A percentile compares a stretch with the other conserved stretches of the same genome.
Evolutionary conservation across 2,329 filamentous ascomycete genomes (phyloP).

Genomic region (Diaporthe citrichinensis): DNA sequence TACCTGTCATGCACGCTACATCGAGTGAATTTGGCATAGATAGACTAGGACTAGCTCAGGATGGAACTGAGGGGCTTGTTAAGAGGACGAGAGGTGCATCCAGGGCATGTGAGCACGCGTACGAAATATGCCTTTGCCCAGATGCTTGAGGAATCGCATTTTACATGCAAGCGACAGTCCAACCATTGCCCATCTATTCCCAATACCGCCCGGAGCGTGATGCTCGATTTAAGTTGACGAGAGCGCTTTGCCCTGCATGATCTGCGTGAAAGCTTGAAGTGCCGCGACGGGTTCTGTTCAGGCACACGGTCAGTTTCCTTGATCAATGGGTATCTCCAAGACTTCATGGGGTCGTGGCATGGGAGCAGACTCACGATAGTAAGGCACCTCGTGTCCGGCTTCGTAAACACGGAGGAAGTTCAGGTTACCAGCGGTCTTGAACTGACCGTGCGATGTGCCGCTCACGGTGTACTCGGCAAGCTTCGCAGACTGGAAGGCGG

Average conservation of each 20-base stretch:
- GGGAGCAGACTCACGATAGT: slow-evolving; percentile 39
- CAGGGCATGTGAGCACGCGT: background rate
- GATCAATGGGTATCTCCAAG: background rate
- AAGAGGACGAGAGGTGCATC: background rate
- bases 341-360: background rate
- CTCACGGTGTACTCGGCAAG: slow-evolving; percentile 62
- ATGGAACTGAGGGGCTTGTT: background rate
- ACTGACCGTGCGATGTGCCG: slow-evolving; percentile 62
- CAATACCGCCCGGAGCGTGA: no score
- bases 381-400: slow-evolving; percentile 41
- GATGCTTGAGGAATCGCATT: background rate
- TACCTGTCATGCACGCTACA: background rate
- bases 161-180: background rate
- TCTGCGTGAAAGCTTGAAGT: slow-evolving; percentile 41
- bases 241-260: slow-evolving; percentile 36
- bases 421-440: slow-evolving; percentile 65
- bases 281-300: slow-evolving; percentile 36
- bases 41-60: background rate
- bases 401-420: slow-evolving; percentile 60
- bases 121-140: background rate
- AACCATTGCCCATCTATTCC: background rate
- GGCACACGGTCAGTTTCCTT: background rate
- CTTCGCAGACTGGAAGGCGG: slow-evolving; percentile 55
- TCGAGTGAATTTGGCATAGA: background rate
- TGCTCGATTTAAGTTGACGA: slow-evolving; percentile 31